phyloP scores from a whole-genome alignment of 2,329 filamentous ascomycete species.

The Penicillium brasilianum region DNA sequence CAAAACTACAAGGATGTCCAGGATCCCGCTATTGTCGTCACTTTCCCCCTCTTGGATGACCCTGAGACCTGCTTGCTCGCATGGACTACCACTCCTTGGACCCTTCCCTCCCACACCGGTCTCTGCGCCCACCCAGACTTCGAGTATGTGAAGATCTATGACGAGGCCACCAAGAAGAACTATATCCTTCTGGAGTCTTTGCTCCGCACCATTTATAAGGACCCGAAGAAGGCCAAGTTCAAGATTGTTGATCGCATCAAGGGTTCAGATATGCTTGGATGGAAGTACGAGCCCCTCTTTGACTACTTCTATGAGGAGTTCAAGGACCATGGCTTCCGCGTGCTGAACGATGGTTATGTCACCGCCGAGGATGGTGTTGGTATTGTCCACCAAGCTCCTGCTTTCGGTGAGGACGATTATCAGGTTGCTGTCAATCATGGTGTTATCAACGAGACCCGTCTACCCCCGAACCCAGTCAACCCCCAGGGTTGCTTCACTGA shows the following conservation, averaged over 20 bases:
- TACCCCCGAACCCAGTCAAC: conserved; percentile 90
- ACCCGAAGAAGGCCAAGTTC: conserved; percentile 93
- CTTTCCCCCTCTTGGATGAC: conserved; percentile 81
- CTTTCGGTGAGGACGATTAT: conserved; percentile 97
- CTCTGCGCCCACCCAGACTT: conserved; percentile 81
- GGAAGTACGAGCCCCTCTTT: conserved; percentile 88
- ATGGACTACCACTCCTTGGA: conserved; percentile 92
- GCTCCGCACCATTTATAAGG: conserved; percentile 84
- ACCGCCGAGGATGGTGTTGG: conserved; percentile 89
- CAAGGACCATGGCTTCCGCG: conserved; percentile 80
- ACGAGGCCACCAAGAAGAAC: conserved; percentile 79
- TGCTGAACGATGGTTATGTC: conserved; percentile 84
- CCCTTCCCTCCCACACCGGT: conserved; percentile 77
- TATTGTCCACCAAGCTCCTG: conserved; percentile 90
- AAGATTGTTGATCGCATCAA: conserved; percentile 79
- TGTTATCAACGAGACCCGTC: conserved; percentile 74
- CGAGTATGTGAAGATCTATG: conserved; percentile 84
- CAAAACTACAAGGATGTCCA: conserved; percentile 95
- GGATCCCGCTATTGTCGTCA: conserved; percentile 86
- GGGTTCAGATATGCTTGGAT: conserved; percentile 83
- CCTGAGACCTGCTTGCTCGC: conserved; percentile 76
- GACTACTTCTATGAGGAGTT: conserved; percentile 89
- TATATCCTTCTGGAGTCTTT: conserved; percentile 85
- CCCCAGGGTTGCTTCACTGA: conserved; percentile 79
- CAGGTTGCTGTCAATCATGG: conserved; percentile 76